Percentiles rank a stretch among this genome's conserved stretches.
Evolutionary conservation across 169 alveolate species (phyloP).

Genomic region (Plasmodium ovale): DNA sequence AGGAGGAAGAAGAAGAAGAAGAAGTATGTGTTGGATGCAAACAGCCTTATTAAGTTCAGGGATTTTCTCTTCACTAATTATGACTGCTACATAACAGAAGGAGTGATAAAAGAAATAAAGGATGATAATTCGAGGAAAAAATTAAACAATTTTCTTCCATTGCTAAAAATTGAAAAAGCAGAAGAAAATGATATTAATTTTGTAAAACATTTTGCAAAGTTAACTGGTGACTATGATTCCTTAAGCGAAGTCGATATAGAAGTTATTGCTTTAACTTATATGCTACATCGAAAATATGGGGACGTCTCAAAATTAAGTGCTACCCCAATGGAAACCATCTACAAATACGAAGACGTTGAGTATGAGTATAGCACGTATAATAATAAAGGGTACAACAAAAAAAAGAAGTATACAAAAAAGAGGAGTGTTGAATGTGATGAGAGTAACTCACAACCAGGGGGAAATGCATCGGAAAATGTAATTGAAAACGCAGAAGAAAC

Average conservation of each 20-base stretch:
- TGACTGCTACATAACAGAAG: conserved; percentile 72
- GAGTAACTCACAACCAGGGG: no score
- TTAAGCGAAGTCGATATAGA: conserved; percentile 89
- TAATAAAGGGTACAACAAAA: not conserved
- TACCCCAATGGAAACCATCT: conserved; percentile 73
- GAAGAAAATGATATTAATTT: conserved; percentile 83
- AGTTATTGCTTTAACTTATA: conserved; percentile 90
- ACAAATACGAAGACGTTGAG: conserved; percentile 54
- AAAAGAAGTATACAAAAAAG: not conserved
- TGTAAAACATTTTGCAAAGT: conserved; percentile 87
- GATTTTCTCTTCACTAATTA: conserved; percentile 37
- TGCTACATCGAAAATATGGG: conserved; percentile 85
- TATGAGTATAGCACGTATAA: conserved; percentile 13
- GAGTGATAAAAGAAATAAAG: conserved; percentile 75
- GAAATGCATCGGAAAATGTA: no score
- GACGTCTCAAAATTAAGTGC: conserved; percentile 82
- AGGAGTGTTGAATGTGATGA: no score
- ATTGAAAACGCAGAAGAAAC: no score
- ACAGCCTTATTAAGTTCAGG: conserved; percentile 59
- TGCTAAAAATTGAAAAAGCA: conserved; percentile 80
- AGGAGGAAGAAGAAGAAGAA: conserved; percentile 1
- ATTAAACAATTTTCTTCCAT: conserved; percentile 44
- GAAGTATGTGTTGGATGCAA: conserved; percentile 64
- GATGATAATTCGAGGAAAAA: conserved; percentile 60
- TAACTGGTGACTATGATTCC: conserved; percentile 91